Conservation (phyloP, 768 basidiomycete species). For the Naganishia onofrii region DNA sequence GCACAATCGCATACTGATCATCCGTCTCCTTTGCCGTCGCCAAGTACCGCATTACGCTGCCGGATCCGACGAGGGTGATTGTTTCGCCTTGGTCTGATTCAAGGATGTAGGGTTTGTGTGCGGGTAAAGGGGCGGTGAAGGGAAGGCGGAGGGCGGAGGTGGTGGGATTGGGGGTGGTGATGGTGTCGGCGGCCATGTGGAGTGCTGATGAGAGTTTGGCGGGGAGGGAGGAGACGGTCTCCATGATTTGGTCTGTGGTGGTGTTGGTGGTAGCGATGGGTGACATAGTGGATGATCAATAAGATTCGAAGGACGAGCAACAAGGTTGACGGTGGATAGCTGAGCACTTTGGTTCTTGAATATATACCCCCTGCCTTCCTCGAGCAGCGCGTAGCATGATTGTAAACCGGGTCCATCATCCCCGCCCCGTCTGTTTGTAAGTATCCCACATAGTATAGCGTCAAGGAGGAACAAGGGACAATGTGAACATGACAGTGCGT, state of each 20-base stretch:
- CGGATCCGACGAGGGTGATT: constrained; percentile 28
- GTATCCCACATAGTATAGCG: background rate
- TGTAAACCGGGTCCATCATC: background rate
- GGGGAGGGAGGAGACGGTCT: constrained; percentile 17
- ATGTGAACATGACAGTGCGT: background rate
- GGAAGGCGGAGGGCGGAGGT: constrained; percentile 26
- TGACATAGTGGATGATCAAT: background rate
- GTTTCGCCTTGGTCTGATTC: constrained; percentile 31
- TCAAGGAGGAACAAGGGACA: background rate
- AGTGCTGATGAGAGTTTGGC: constrained; percentile 3
- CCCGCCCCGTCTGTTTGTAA: background rate
- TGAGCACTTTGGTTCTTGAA: too few species aligned
- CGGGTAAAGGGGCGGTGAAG: constrained; percentile 22
- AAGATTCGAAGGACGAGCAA: background rate
- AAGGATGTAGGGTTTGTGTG: constrained; percentile 28
- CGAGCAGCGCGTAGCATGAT: background rate
- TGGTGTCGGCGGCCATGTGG: constrained; percentile 15
- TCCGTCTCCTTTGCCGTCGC: constrained; percentile 27
- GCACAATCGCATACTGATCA: constrained; percentile 27
- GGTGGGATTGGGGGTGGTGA: constrained; percentile 7
- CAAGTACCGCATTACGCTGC: constrained; percentile 28
- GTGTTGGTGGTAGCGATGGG: background rate
- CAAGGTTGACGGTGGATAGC: background rate
- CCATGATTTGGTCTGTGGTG: constrained; percentile 6
- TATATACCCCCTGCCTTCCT: background rate